Evolutionary conservation across 108 stramenopile genomes (phyloP).

Genomic region (Chaetoceros muelleri): DNA sequence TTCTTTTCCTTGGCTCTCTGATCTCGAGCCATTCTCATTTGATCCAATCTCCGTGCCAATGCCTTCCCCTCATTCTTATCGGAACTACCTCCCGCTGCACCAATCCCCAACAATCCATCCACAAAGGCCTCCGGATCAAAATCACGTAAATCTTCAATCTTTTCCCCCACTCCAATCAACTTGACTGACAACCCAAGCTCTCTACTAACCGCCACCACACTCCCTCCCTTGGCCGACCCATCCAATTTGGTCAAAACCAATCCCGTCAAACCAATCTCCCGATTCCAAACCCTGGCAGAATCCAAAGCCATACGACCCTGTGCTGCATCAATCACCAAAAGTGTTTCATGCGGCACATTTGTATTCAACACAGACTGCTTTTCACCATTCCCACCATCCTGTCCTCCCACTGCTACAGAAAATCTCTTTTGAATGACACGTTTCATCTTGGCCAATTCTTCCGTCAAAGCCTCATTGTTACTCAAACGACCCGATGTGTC

Average conservation of each 20-base stretch:
- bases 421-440: conserved; percentile 71
- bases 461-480: conserved; percentile 84
- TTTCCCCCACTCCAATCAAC: conserved; percentile 92
- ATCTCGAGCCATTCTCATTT: conserved; percentile 59
- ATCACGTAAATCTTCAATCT: conserved; percentile 74
- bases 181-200: conserved; percentile 93
- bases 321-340: conserved; percentile 90
- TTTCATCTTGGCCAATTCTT: conserved; percentile 86
- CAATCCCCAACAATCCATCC: conserved; percentile 75
- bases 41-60: conserved; percentile 39
- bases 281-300: conserved; percentile 77
- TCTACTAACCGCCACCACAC: conserved; percentile 80
- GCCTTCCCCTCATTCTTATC: conserved; percentile 44
- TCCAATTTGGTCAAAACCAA: conserved; percentile 91
- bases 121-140: conserved; percentile 76
- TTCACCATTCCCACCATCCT: too few species aligned
- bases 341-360: conserved; percentile 81
- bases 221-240: conserved; percentile 89
- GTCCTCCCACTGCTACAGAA: conserved; percentile 26
- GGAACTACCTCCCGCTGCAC: conserved; percentile 33
- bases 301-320: conserved; percentile 93
- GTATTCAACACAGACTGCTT: conserved; percentile 40
- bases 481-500: conserved; percentile 88
- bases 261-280: conserved; percentile 84
- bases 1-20: conserved; percentile 31